Conservation (phyloP, 352 stramenopile genomes). For the Phytopythium sindhum region DNA sequence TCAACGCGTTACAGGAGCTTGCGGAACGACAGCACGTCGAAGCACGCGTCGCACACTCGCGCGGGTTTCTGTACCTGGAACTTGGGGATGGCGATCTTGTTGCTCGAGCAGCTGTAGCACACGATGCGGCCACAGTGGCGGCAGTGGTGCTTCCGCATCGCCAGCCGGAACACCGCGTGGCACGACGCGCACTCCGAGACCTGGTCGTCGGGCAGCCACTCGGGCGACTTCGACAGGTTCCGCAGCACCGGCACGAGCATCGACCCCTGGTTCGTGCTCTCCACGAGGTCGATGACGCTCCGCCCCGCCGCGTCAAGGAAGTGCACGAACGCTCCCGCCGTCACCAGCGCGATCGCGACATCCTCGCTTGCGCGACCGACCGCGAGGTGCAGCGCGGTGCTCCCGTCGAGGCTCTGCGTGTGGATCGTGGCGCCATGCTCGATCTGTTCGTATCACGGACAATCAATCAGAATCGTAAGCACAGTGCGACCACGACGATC, state of each 20-base stretch:
- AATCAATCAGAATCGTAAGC: neutral
- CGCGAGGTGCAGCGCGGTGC: conserved; percentile 76
- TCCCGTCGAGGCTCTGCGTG: conserved; percentile 78
- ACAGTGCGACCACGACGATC: neutral
- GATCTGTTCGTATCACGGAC: conserved; percentile 34
- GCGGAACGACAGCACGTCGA: conserved; percentile 80
- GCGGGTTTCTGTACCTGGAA: conserved; percentile 69
- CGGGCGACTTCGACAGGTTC: conserved; percentile 59
- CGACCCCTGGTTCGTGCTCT: conserved; percentile 74
- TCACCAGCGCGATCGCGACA: conserved; percentile 67
- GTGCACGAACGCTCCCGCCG: conserved; percentile 72
- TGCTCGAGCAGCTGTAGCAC: conserved; percentile 85
- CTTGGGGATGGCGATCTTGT: conserved; percentile 83
- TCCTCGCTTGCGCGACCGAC: conserved; percentile 74
- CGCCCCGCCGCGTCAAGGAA: conserved; percentile 76
- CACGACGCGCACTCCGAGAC: conserved; percentile 71
- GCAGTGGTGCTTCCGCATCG: conserved; percentile 85
- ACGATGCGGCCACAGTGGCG: conserved; percentile 79
- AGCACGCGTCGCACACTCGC: conserved; percentile 83
- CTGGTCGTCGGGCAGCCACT: conserved; percentile 71
- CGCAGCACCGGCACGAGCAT: conserved; percentile 81
- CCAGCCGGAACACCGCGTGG: conserved; percentile 66
- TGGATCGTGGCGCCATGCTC: conserved; percentile 78
- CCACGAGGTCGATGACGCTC: conserved; percentile 78
- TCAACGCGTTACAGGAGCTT: conserved; percentile 49